Base-by-base conservation (phyloP, 371 early-diverging fungal species). In the Apophysomyces ossiformis region DNA sequence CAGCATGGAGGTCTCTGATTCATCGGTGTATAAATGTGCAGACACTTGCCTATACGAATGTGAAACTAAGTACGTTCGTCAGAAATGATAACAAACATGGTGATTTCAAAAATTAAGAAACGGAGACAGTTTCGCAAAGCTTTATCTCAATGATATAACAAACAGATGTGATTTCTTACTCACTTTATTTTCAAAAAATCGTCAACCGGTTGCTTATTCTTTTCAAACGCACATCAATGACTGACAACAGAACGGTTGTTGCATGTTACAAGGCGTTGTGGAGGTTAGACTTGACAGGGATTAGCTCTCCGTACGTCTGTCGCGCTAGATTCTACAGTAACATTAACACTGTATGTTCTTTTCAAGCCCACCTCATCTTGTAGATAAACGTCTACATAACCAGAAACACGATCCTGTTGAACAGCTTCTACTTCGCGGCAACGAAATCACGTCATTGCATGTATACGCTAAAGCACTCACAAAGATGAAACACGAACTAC, bases 391-490 rank as follows among this genome's bases (percentile, higher is more conserved):
- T 26, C 32, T 26, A 26, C 32, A 26, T 16, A 21, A 4, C 7
- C 54, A 21, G 5, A 11, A 26, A 11, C 21, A 16, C 36, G 39
- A 37, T 8, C 26, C 63, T 1, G 15, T 65, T 21, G 41, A 75
- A 7, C 67, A 69, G 32, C 43, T 75, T 2, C 18, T 75, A 4
- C 47, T 76, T 5, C 41, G 76, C 43, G 43, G 67, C 2, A 76
- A 73, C 46, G 32, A 57, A 9, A 57, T 76, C 8, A 45, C 50
- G 1, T 66, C 66, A 12, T 45, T 76, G 16, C 32, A 65, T 4
- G 44, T 36, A 0, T 76, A 72, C 58, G 60, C 43, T 4, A 67
- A 72, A 41, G 66, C 72, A 4, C n/a, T 75, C 0, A 1, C 15
- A 1, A 47, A 64, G 12, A 54, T 72, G 7, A 63, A 70, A 37